Base-by-base conservation (phyloP, 208 protist species). In the Polymyxa betae region DNA sequence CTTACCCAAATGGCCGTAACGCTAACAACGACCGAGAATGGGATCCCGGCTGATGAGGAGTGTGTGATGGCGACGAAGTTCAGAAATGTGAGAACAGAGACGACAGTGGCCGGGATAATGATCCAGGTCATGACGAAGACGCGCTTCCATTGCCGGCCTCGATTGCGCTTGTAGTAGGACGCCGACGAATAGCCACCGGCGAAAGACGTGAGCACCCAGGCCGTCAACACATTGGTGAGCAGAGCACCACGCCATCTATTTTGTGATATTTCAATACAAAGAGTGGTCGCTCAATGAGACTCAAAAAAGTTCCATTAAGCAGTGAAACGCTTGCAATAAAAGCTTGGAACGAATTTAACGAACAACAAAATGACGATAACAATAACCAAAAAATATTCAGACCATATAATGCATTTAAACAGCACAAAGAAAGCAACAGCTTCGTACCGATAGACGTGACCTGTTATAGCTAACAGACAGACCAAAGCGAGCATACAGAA, bases 1-100 rank as follows among this genome's bases (percentile, higher is more conserved):
- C 54, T 16, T 82, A 35, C 72, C 90, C 90, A 91, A 41, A 91
- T 91, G 41, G 68, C 68, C 91, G 45, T 46, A 16, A 91, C 20
- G n/a, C 16, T 43, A 20, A 82, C 5, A 35, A 82, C n/a, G 5
- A 43, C 40, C 5, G 40, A 43, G n/a, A 82, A 5, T 38, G 72
- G 72, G 40, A 35, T 5, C 5, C 16, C n/a, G 35, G 72, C 5
- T 45, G 72, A 82, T 20, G 72, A 5, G 35, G 72, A 82, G n/a
- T 82, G 35, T 5, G 10, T 82, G 5, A 82, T 43, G 16, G 72
- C 72, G 72, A 82, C n/a, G n/a, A 43, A 45, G n/a, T 82, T 82
- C 72, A 82, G 10, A 35, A 82, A 35, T 45, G 40, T 38, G 16
- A 82, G n/a, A 35, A 82, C 35, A 35, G 16, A 82, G n/a, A 35